Percentiles rank a stretch among this genome's conserved stretches.
Evolutionary conservation across 2,329 filamentous ascomycete species (phyloP).

Genomic region (Apiospora marii): DNA sequence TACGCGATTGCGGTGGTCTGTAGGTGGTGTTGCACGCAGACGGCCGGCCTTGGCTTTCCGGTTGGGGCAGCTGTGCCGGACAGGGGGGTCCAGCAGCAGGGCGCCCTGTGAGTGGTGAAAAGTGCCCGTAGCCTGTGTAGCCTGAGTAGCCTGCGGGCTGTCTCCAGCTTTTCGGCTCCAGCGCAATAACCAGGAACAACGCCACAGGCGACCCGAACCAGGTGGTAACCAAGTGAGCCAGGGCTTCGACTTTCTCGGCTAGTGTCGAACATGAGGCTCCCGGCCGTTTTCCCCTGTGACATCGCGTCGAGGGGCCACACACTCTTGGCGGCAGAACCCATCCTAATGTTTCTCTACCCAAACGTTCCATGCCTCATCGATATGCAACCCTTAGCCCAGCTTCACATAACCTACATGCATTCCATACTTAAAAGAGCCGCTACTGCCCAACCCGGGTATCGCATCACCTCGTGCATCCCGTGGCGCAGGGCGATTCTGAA

Average conservation of each 20-base stretch:
- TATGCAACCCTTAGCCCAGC: not conserved
- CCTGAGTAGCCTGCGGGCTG: too few species aligned
- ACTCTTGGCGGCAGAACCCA: not conserved
- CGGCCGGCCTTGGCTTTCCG: not conserved
- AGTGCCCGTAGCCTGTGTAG: not conserved
- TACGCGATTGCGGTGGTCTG: not conserved
- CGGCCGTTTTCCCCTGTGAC: not conserved
- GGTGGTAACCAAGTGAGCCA: not conserved
- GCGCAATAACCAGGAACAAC: not conserved
- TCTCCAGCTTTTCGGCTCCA: not conserved
- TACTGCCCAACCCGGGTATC: not conserved
- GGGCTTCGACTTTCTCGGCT: not conserved
- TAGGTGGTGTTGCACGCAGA: constrained; percentile 11
- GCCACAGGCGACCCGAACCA: not conserved
- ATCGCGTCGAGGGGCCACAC: constrained; percentile 13
- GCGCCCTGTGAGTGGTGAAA: not conserved
- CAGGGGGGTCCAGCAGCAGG: not conserved
- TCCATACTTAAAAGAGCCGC: not conserved
- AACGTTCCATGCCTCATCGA: not conserved
- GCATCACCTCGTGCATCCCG: not conserved
- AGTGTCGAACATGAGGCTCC: not conserved
- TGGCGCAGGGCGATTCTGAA: not conserved
- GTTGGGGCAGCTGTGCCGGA: not conserved
- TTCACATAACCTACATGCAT: not conserved
- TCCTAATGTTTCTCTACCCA: constrained; percentile 15